phyloP scores from a whole-genome alignment of 768 basidiomycete genomes.

The Atractiella rhizophila region DNA sequence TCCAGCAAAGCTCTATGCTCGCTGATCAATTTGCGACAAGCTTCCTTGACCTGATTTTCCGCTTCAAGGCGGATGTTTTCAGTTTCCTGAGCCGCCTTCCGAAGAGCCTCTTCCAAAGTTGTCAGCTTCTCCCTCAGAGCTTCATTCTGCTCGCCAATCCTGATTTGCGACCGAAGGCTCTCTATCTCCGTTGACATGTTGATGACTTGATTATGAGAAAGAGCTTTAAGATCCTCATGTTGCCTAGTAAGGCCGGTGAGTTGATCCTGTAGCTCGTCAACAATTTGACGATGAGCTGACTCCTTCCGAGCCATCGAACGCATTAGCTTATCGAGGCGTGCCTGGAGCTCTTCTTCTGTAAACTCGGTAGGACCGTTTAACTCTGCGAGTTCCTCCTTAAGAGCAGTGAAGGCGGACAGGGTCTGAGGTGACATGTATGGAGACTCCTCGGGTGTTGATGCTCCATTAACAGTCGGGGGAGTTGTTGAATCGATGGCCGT shows the following conservation, averaged over 20 bases:
- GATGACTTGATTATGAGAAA: slow-evolving; percentile 63
- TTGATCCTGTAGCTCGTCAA: slow-evolving; percentile 44
- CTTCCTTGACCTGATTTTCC: no score
- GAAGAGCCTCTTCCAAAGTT: no score
- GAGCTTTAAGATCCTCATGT: slow-evolving; percentile 51
- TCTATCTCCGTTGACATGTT: slow-evolving; percentile 51
- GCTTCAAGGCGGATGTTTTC: no score
- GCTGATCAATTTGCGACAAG: no score
- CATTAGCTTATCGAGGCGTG: slow-evolving; percentile 70
- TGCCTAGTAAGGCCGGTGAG: slow-evolving; percentile 37
- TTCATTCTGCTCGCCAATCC: neutral
- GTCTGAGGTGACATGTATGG: slow-evolving; percentile 39
- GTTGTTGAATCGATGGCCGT: neutral
- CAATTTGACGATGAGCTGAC: slow-evolving; percentile 54
- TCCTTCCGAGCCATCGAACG: slow-evolving; percentile 97
- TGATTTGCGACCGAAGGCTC: slow-evolving; percentile 6
- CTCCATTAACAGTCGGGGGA: neutral
- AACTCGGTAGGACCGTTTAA: slow-evolving; percentile 21
- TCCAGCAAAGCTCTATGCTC: no score
- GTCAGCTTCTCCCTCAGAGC: neutral
- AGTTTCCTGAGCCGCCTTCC: no score
- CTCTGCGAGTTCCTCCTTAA: slow-evolving; percentile 38
- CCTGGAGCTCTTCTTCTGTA: neutral
- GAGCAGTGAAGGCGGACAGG: slow-evolving; percentile 43
- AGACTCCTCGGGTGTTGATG: no score